These are phyloP conservation scores for Acanthamoeba lenticulata DNA, from an alignment of 208 protist species.

Conservation along the genomic window DNA sequence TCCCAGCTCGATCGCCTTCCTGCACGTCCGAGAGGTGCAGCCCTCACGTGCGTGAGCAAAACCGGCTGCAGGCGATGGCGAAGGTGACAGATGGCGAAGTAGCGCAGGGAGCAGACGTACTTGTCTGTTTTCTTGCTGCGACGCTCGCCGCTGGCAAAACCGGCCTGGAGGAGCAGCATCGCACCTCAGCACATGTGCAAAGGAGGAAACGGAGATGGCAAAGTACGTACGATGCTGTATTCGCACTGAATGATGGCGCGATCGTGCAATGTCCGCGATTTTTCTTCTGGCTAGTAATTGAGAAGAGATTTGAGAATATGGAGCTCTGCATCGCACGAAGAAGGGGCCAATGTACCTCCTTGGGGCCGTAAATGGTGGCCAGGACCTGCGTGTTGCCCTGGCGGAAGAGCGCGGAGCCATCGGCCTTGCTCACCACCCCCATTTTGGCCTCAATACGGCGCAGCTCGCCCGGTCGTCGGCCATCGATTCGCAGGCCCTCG, in stretches of 20 bases:
- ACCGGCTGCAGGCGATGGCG: too few species aligned
- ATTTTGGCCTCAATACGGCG: slow-evolving; percentile 84
- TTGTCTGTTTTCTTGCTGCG: slow-evolving; percentile 33
- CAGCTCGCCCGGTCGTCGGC: slow-evolving; percentile 88
- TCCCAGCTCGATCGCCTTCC: slow-evolving; percentile 75
- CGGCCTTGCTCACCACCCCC: slow-evolving; percentile 83
- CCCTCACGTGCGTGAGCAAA: too few species aligned
- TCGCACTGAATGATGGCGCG: slow-evolving; percentile 87
- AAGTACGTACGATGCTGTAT: slow-evolving; percentile 75
- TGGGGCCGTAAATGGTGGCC: slow-evolving; percentile 90
- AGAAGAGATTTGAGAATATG: slow-evolving; percentile 36
- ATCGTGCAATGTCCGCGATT: slow-evolving; percentile 77
- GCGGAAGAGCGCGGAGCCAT: slow-evolving; percentile 88
- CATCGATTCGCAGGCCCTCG: slow-evolving; percentile 90
- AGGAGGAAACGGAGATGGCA: neutral
- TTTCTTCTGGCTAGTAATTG: slow-evolving; percentile 27
- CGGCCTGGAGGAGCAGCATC: neutral
- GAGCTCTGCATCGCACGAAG: too few species aligned
- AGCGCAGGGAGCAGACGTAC: neutral
- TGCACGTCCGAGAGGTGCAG: too few species aligned
- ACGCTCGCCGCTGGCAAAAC: neutral
- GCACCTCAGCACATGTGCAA: neutral
- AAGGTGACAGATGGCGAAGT: neutral
- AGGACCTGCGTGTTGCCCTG: slow-evolving; percentile 87
- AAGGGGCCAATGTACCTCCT: slow-evolving; percentile 72